Percentiles rank a stretch among this genome's conserved stretches.
These are phyloP conservation scores for Pseudogymnoascus sp. DNA, from an alignment of 2,329 filamentous ascomycete genomes.

Conservation along the genomic window DNA sequence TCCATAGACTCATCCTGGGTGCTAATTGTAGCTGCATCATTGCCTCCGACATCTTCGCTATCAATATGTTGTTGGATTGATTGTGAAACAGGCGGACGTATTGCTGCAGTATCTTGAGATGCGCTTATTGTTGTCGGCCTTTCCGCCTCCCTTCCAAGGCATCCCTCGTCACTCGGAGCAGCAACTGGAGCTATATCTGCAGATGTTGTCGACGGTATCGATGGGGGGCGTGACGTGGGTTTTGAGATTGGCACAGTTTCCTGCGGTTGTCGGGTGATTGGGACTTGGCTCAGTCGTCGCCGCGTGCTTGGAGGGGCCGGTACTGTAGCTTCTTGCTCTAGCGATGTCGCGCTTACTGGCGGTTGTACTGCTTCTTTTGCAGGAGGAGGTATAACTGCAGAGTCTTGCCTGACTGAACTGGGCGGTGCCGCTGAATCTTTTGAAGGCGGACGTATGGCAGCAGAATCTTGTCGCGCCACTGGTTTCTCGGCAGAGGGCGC, in stretches of 20 bases:
- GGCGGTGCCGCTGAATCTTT: neutral
- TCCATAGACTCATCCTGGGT: slow-evolving; percentile 8
- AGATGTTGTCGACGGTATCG: neutral
- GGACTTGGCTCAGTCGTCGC: neutral
- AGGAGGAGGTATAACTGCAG: neutral
- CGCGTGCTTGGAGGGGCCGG: neutral
- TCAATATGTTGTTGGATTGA: neutral
- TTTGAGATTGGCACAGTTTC: neutral
- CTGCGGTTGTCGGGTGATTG: neutral
- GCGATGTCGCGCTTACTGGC: neutral
- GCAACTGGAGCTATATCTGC: neutral
- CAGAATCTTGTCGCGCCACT: neutral
- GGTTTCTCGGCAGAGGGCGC: slow-evolving; percentile 20
- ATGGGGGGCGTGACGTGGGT: neutral
- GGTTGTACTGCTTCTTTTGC: neutral
- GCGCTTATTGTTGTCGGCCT: neutral
- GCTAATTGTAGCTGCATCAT: neutral
- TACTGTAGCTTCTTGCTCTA: neutral
- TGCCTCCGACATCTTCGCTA: neutral
- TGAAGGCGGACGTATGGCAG: neutral
- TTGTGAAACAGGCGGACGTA: neutral
- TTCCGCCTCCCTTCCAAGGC: neutral
- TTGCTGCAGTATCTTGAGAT: neutral
- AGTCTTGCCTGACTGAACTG: neutral
- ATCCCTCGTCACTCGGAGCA: neutral